Evolutionary conservation across 352 stramenopile genomes (phyloP), one percentile per base, ranked within the genome.

Genomic region (Globisporangium viniferum): DNA sequence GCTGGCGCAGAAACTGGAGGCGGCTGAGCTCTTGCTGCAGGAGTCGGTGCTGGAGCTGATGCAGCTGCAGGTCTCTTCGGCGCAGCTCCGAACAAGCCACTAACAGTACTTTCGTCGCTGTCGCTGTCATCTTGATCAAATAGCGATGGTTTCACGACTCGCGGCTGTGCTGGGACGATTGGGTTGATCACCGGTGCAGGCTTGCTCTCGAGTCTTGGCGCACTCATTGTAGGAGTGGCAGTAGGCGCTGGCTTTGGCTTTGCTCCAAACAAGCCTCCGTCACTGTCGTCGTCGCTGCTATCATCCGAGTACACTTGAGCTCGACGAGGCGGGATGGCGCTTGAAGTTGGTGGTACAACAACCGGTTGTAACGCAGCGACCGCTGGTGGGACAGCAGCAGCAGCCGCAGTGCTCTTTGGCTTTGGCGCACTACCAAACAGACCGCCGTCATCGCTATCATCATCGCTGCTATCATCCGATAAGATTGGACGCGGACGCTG

Each of bases 401-500:
- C 15, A 18, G 41, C 41, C 5, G 41, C 41, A 49, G 41, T 15
- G 41, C 41, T 49, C 41, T 49, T 49, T 22, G 41, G 41, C 41
- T 49, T 49, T 49, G 41, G 41, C 15, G 15, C 41, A 10, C 41
- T 49, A 49, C 54, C 54, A 24, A 59, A 59, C 27, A 59, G 54
- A 35, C 27, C 54, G 15, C 54, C 54, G 29, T 59, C 54, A 24
- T 59, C 54, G 18, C 54, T 59, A 14, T 59, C 54, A 33, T 57
- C 49, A 31, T 59, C 54, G 29, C 54, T 77, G 59, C 76, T 75
- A 49, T 62, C 60, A 36, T 81, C 76, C n/a, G 79, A 88, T 1
- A 86, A 75, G n/a, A 78, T 69, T 2, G 81, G 74, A 39, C 74
- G 80, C 51, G 73, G 73, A 64, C 74, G 62, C 62, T 84, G 64